A percentile compares a stretch with the other conserved stretches of the same genome.
Conservation (phyloP, 306 rosid genomes). For the Lathyrus tuberosus region DNA sequence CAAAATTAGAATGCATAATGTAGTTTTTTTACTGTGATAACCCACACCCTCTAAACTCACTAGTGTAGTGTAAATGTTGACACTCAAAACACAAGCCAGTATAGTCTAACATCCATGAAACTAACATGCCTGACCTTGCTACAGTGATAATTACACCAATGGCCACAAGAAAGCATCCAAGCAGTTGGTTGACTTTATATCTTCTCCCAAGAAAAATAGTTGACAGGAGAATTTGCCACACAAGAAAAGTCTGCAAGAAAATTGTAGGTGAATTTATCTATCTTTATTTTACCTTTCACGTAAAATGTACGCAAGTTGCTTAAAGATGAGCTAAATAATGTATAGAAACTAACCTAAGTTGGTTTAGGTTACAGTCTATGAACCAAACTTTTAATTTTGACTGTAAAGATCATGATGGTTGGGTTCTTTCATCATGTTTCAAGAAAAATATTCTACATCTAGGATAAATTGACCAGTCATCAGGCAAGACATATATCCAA, state of each 20-base stretch:
- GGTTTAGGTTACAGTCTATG: constrained; percentile 3
- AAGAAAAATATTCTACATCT: constrained; percentile 21
- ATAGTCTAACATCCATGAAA: constrained; percentile 22
- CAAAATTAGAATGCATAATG: constrained; percentile 10
- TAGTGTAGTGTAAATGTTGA: constrained; percentile 22
- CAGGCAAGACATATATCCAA: constrained; percentile 14
- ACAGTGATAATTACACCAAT: constrained; percentile 77
- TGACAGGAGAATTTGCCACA: constrained; percentile 94
- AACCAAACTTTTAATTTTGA: constrained; percentile 7
- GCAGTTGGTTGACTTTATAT: constrained; percentile 76
- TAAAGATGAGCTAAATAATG: constrained; percentile 17
- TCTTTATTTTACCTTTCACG: constrained; percentile 17
- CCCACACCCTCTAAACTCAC: constrained; percentile 24
- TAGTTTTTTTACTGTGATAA: constrained; percentile 12
- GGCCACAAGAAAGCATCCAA: constrained; percentile 91
- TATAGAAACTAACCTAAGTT: constrained; percentile 22
- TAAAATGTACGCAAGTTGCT: constrained; percentile 14
- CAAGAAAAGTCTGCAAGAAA: constrained; percentile 83
- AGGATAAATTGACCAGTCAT: constrained; percentile 15
- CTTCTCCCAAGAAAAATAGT: constrained; percentile 69
- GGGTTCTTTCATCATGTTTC: constrained; percentile 15
- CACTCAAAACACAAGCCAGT: constrained; percentile 12
- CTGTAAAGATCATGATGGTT: constrained; percentile 8
- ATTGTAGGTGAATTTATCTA: constrained; percentile 31
- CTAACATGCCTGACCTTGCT: constrained; percentile 64